phyloP scores from a whole-genome alignment of 2,329 filamentous ascomycete genomes.

The Chaetomium sp. region DNA sequence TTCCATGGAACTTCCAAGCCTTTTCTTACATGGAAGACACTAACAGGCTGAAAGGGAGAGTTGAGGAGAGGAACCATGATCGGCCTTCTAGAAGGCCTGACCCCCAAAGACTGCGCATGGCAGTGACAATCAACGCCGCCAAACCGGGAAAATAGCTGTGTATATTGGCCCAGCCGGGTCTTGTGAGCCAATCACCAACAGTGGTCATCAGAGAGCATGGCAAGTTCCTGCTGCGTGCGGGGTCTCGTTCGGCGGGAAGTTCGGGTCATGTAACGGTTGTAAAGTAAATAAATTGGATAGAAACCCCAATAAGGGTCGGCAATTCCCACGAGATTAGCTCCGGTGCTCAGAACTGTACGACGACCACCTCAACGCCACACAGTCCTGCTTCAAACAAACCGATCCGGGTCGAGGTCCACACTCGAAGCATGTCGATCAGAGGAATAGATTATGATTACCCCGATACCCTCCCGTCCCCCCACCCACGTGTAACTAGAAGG shows the following conservation, averaged over 20 bases:
- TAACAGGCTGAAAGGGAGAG: constrained; percentile 6
- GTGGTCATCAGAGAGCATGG: not conserved
- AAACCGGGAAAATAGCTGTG: constrained; percentile 24
- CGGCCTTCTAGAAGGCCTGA: constrained; percentile 1
- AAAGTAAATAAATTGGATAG: constrained; percentile 25
- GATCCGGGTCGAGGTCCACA: constrained; percentile 3
- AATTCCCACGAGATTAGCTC: constrained; percentile 10
- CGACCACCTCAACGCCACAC: not conserved
- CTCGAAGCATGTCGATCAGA: not conserved
- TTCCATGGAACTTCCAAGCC: constrained; percentile 19
- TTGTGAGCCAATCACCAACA: constrained; percentile 10
- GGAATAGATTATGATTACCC: not conserved
- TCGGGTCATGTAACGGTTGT: not conserved
- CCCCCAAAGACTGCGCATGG: constrained; percentile 15
- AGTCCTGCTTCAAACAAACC: not conserved
- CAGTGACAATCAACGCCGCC: constrained; percentile 15
- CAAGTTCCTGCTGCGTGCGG: constrained; percentile 4
- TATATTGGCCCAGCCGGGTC: constrained; percentile 21
- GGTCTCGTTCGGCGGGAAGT: constrained; percentile 10
- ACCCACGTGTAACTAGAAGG: not conserved
- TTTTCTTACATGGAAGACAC: not conserved
- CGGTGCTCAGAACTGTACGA: not conserved
- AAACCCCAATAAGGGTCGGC: constrained; percentile 15
- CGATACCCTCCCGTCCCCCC: not conserved
- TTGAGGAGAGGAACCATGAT: not conserved